Evolutionary conservation across 305 asterid genomes (phyloP).

Genomic region (Fraxinus dipetala): DNA sequence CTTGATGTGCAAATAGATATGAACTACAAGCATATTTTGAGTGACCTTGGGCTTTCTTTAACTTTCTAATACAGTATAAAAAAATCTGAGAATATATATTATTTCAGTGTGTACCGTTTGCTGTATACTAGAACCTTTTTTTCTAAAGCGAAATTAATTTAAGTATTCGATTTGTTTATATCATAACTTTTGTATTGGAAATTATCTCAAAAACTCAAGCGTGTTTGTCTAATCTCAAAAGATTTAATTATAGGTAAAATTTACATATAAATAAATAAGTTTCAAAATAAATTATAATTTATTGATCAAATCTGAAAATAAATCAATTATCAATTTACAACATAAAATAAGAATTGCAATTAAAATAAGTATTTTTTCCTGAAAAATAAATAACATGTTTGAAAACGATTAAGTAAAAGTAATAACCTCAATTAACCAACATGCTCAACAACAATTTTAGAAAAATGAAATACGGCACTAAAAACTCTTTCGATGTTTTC

Average conservation of each 20-base stretch:
- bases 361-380: no score
- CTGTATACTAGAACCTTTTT: not conserved
- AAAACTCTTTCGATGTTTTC: not conserved
- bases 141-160: not conserved
- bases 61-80: not conserved
- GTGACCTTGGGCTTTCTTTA: not conserved
- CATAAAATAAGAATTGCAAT: not conserved
- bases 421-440: not conserved
- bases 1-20: conserved; percentile 14
- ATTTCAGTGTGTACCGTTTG: not conserved
- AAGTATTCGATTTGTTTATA: not conserved
- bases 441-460: not conserved
- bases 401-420: not conserved
- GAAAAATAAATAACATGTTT: not conserved
- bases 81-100: not conserved
- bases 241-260: not conserved
- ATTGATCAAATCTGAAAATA: not conserved
- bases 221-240: not conserved
- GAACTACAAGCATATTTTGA: not conserved
- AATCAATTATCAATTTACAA: not conserved
- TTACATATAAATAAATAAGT: not conserved
- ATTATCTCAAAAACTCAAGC: no score
- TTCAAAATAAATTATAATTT: not conserved
- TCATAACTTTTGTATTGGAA: not conserved
- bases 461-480: not conserved